Evolutionary conservation across 345 rosid genomes (phyloP).

Genomic region (Rhodamnia argentea): DNA sequence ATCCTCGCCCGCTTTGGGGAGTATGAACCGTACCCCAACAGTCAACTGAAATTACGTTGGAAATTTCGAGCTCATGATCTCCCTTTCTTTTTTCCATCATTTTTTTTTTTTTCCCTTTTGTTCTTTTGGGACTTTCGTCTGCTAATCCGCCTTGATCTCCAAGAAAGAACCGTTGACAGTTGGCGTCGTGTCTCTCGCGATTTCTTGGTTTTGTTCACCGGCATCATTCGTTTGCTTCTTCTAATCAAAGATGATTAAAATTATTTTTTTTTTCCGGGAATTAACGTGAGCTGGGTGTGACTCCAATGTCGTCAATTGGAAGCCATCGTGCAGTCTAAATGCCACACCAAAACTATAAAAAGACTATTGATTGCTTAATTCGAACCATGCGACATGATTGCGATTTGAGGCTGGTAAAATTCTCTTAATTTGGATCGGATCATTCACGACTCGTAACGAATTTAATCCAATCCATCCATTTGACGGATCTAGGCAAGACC

Average conservation of each 20-base stretch:
- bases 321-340: background rate
- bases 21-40: too few relatives aligned
- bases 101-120: background rate
- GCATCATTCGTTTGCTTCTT: background rate
- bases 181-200: background rate
- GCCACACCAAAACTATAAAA: background rate
- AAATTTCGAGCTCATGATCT: background rate
- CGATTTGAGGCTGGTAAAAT: background rate
- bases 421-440: background rate
- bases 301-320: background rate
- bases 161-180: too few relatives aligned
- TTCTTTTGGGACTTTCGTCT: background rate
- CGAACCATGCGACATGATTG: fast-evolving
- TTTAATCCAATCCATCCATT: too few relatives aligned
- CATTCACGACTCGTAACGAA: too few relatives aligned
- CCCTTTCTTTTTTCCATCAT: background rate
- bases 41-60: background rate
- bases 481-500: too few relatives aligned
- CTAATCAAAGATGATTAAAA: background rate
- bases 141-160: background rate
- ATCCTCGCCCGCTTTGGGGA: too few relatives aligned
- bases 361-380: background rate
- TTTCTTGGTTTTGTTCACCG: background rate
- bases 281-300: background rate
- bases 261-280: background rate